Evolutionary conservation across 148 eudicot genomes (phyloP).

Genomic region (Camellia sinensis): DNA sequence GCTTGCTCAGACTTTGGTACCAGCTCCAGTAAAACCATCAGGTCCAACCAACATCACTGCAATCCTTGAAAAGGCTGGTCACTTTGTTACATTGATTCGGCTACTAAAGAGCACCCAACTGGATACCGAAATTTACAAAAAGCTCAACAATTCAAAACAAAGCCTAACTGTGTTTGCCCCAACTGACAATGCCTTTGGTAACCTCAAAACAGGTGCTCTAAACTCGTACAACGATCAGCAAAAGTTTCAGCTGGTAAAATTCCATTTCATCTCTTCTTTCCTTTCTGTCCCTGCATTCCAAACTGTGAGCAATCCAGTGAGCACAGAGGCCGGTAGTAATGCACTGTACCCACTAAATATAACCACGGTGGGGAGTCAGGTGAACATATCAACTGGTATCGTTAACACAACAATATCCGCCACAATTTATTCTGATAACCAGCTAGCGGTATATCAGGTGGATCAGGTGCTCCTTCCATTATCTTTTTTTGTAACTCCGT

Average conservation of each 20-base stretch:
- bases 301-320: constrained; percentile 1
- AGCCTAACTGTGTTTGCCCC: not conserved
- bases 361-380: not conserved
- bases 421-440: not conserved
- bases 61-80: not conserved
- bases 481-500: not conserved
- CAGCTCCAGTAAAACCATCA: not conserved
- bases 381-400: not conserved
- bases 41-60: not conserved
- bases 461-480: not conserved
- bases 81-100: not conserved
- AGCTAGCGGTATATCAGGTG: not conserved
- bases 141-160: not conserved
- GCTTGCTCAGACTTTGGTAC: not conserved
- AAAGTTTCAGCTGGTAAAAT: not conserved
- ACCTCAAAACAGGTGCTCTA: not conserved
- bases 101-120: not conserved
- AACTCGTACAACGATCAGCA: not conserved
- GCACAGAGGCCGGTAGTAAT: constrained; percentile 1
- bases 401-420: not conserved
- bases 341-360: not conserved
- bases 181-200: not conserved
- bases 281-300: not conserved
- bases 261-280: not conserved
- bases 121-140: not conserved